Evolutionary conservation across 345 rosid species (phyloP), one percentile per base, ranked within the genome.

Genomic region (Melastoma malabathricum): DNA sequence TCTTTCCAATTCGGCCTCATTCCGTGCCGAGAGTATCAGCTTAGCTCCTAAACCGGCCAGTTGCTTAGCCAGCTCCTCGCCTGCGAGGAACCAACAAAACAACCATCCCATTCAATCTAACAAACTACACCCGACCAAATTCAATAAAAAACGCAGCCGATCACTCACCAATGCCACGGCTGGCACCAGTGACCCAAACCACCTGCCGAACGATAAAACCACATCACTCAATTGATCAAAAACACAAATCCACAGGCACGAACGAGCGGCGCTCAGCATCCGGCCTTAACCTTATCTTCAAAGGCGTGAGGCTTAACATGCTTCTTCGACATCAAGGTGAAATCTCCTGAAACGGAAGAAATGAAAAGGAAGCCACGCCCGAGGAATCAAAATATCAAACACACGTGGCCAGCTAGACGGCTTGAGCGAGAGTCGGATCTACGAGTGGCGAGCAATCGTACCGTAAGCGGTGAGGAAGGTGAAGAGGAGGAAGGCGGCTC

Each of bases 121-220:
- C 19, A 6, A 20, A 34, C 34, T 52, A 18, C 51, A 60, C 39
- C 50, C 4, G 25, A 31, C 34, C 57, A 17, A 0, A 13, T 55
- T 22, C 17, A 12, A 34, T 18, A 27, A 14, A 25, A 2, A 10
- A 52, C 14, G 46, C 16, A 41, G 13, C 29, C 13, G 57, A 43
- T 34, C 10, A 18, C 67, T 23, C 74, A 85, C 98, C 98, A 20
- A 90, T 90, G 51, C 98, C 98, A 22, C 98, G 88, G 64, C 98
- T 86, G 25, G 96, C 94, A 13, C 98, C 96, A 47, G 98, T 90
- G 48, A 90, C 82, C 98, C 98, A 90, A 18, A 86, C 68, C 18
- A 90, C 95, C 97, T 83, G 50, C 19, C 15, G 18, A 45, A 57
- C 49, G 2, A 66, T 18, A 52, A 56, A 48, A 65, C 46, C 3